Conservation (phyloP, 495 filamentous ascomycete species). For the Aspergillus cavernicola region DNA sequence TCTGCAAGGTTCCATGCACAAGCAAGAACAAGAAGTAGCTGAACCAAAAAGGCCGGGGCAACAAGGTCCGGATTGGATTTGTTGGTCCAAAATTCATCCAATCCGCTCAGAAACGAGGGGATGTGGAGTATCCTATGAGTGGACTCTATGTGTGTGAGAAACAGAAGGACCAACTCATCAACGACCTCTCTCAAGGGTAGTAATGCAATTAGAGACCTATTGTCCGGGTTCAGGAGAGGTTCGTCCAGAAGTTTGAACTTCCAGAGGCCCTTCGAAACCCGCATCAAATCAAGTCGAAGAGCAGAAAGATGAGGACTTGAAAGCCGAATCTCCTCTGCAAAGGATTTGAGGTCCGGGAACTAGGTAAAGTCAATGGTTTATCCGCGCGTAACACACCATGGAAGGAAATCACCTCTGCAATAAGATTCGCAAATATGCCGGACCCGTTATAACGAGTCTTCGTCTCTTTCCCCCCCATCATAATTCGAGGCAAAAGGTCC, state of each 20-base stretch:
- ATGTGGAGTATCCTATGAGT: constrained; percentile 56
- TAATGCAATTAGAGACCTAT: constrained; percentile 27
- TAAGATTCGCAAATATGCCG: constrained; percentile 42
- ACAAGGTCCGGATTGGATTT: constrained; percentile 25
- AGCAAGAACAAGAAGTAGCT: constrained; percentile 62
- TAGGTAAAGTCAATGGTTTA: constrained; percentile 11
- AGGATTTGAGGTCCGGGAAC: constrained; percentile 42
- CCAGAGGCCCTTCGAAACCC: constrained; percentile 34
- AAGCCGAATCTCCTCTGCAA: constrained; percentile 39
- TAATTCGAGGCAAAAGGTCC: constrained; percentile 38
- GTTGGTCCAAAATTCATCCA: constrained; percentile 47
- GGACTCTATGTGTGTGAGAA: constrained; percentile 54
- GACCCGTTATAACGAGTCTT: constrained; percentile 42
- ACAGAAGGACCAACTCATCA: constrained; percentile 49
- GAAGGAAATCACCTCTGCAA: constrained; percentile 29
- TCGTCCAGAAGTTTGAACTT: constrained; percentile 32
- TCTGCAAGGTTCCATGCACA: constrained; percentile 51
- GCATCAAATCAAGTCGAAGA: constrained; percentile 33
- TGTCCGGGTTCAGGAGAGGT: constrained; percentile 31
- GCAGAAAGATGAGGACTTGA: constrained; percentile 37
- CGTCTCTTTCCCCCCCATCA: constrained; percentile 43
- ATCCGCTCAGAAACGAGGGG: constrained; percentile 53
- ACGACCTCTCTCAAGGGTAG: constrained; percentile 42
- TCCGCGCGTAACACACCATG: no score
- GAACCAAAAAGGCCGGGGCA: constrained; percentile 48